Percentiles rank a stretch among this genome's conserved stretches.
Evolutionary conservation across 148 eudicot genomes (phyloP).

Genomic region (Nepenthes gracilis): DNA sequence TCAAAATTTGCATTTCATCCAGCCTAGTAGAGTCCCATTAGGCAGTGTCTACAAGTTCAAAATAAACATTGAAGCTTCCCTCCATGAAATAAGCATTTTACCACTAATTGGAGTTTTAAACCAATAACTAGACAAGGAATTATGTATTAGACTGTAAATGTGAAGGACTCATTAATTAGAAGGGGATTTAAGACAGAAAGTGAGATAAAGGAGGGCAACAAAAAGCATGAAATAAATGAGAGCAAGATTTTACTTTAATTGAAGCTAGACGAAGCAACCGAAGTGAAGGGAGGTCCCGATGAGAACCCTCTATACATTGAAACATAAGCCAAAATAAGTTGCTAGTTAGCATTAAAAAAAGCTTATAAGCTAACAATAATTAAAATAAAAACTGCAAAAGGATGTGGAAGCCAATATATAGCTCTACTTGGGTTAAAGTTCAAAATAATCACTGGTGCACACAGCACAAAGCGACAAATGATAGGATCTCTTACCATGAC

Average conservation of each 20-base stretch:
- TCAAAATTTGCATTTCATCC: too few relatives aligned
- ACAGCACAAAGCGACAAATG: background rate
- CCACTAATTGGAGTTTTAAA: too few relatives aligned
- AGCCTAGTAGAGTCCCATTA: too few relatives aligned
- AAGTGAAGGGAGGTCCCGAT: constrained; percentile 89
- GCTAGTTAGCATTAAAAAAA: too few relatives aligned
- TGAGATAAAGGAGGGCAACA: background rate
- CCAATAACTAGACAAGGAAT: too few relatives aligned
- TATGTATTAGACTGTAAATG: too few relatives aligned
- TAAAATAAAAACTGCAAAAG: background rate
- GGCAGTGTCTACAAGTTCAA: too few relatives aligned
- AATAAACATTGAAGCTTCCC: too few relatives aligned
- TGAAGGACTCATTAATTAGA: too few relatives aligned
- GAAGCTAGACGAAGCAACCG: constrained; percentile 75
- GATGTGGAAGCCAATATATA: background rate
- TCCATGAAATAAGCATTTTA: too few relatives aligned
- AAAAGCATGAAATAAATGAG: background rate
- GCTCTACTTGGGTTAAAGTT: too few relatives aligned
- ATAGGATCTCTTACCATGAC: constrained; percentile 53
- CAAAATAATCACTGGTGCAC: background rate
- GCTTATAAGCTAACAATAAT: background rate
- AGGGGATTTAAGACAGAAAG: too few relatives aligned
- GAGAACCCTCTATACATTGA: constrained; percentile 66
- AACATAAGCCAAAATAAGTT: constrained; percentile 1
- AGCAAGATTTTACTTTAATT: constrained; percentile 28